Evolutionary conservation across 768 basidiomycete genomes (phyloP).

Genomic region (Lepiota brunneoincarnata): DNA sequence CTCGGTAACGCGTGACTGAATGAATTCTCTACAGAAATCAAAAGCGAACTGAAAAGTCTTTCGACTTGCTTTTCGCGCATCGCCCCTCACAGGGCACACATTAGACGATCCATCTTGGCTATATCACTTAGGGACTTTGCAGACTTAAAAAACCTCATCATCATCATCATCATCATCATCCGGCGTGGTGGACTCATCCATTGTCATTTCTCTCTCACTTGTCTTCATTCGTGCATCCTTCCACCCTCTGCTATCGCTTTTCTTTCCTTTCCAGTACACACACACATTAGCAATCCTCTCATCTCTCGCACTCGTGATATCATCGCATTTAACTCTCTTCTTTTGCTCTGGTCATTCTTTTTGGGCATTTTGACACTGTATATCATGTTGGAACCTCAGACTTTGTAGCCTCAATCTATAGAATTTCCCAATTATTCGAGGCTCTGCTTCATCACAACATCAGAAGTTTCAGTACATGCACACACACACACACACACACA

Average conservation of each 20-base stretch:
- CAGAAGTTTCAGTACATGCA: too few relatives aligned
- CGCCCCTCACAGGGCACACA: background rate
- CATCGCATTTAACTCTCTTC: constrained; percentile 2
- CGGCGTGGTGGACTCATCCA: background rate
- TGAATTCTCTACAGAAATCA: constrained; percentile 2
- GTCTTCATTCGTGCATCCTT: background rate
- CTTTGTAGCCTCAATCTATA: background rate
- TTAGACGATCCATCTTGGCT: background rate
- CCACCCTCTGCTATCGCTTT: background rate
- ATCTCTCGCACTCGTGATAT: background rate
- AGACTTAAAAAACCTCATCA: background rate
- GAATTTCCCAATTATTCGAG: background rate
- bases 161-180: background rate
- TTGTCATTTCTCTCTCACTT: background rate
- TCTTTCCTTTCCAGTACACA: background rate
- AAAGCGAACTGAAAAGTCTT: constrained; percentile 4
- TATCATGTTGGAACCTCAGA: constrained; percentile 9
- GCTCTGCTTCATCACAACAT: too few relatives aligned
- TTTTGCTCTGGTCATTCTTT: background rate
- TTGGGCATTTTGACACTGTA: constrained; percentile 1
- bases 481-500: too few relatives aligned
- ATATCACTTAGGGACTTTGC: constrained; percentile 11
- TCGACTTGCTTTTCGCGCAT: background rate
- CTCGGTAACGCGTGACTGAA: background rate
- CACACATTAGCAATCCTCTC: constrained; percentile 1